A percentile compares a stretch with the other conserved stretches of the same genome.
Conservation (phyloP, 257 asterid genomes). For the Hygrophila difformis region DNA sequence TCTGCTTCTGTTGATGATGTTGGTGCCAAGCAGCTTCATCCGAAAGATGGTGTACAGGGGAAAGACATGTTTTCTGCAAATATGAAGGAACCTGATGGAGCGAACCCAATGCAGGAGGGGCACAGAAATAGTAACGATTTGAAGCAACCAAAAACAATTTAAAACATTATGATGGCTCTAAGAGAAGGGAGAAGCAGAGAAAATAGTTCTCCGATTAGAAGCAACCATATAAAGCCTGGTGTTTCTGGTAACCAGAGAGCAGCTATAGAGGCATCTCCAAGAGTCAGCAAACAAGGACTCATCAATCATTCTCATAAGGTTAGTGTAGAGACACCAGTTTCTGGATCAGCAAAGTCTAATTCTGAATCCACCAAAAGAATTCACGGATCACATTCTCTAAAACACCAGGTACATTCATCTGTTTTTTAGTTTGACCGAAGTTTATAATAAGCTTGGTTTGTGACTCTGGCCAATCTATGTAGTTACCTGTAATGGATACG, state of each 20-base stretch:
- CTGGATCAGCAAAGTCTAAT: slow-evolving; percentile 31
- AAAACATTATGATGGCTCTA: slow-evolving; percentile 67
- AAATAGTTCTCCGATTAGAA: slow-evolving; percentile 74
- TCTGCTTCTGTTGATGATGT: slow-evolving; percentile 34
- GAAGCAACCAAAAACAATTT: slow-evolving; percentile 64
- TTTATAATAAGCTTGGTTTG: slow-evolving; percentile 1
- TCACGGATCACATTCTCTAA: slow-evolving; percentile 43
- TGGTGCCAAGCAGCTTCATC: slow-evolving; percentile 20
- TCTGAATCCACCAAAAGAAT: slow-evolving; percentile 40
- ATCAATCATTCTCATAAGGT: slow-evolving; percentile 27
- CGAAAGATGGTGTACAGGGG: slow-evolving; percentile 30
- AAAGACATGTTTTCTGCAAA: too few species aligned
- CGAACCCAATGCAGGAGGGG: slow-evolving; percentile 26
- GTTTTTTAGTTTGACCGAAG: background rate
- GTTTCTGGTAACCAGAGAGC: slow-evolving; percentile 31
- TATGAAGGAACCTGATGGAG: too few species aligned
- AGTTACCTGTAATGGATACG: slow-evolving; percentile 55
- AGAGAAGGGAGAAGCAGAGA: slow-evolving; percentile 84
- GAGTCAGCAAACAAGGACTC: slow-evolving; percentile 34
- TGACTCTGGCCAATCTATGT: slow-evolving; percentile 21
- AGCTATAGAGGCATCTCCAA: slow-evolving; percentile 48
- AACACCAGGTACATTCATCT: slow-evolving; percentile 56
- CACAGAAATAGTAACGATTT: slow-evolving; percentile 27
- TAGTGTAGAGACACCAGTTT: too few species aligned
- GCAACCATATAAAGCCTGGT: slow-evolving; percentile 32